Base-by-base conservation (phyloP, 1,284 basidiomycete species). In the Cryptococcus sp. region DNA sequence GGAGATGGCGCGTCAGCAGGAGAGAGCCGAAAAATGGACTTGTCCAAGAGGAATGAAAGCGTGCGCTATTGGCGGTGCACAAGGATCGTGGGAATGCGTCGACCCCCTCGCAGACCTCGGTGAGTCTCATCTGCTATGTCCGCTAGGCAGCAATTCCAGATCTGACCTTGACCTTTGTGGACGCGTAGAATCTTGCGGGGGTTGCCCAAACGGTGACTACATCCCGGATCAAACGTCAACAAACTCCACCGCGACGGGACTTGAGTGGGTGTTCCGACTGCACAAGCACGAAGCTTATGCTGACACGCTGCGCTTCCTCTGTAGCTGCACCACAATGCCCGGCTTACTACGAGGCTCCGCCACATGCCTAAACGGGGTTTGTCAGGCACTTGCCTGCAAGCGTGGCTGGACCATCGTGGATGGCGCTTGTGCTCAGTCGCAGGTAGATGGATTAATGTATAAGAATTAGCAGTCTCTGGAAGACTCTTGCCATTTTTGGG, bases 21-120 rank as follows among this genome's bases (percentile, higher is more conserved):
- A 54, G 31, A 45, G 56, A n/a, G 42, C 31, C 31, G 13, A 35
- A 35, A 54, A 53, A 23, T 59, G 50, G 35, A 51, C 55, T 23
- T 62, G 60, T 40, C 60, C 60, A 20, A 46, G 39, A 17, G 47
- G 41, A 15, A 62, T 62, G 60, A 55, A 16, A n/a, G 50, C 56
- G 16, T 62, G 60, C 41, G 53, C 49, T 19, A 51, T 62, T 5
- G 42, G 40, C 17, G 60, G 60, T 13, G 57, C 52, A 5, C 20
- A 42, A 10, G 54, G 56, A 23, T 41, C 60, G 19, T 62, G 60
- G 56, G 60, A 62, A 47, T 62, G 60, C 41, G 50, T 62, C 10
- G 60, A 62, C 54, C 47, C 60, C 3, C 15, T 42, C 3, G 27
- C 49, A 38, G 60, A 62, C 47, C 54, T 62, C 19, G 56, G 56